Base-by-base conservation (phyloP, 805 yeast genomes). In the Hanseniaspora singularis region DNA sequence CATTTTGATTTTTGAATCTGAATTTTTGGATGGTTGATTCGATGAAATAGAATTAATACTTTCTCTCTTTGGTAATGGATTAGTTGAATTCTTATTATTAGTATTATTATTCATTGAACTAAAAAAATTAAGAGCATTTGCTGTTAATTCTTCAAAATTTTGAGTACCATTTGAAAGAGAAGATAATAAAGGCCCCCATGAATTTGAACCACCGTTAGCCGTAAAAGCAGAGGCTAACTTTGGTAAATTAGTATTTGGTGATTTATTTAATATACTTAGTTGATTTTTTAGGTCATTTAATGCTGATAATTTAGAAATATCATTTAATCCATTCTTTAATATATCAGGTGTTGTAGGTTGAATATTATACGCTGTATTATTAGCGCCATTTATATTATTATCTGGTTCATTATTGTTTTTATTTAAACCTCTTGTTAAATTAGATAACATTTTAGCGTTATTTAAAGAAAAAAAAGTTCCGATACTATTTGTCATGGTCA, bases 401-500 rank as follows among this genome's bases (percentile, higher is more conserved):
- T 32, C 36, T 4, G 14, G n/a, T 10, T 28, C 23, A 27, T 18
- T 23, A 10, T 18, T 7, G 18, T 33, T 34, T 11, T 15, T 9
- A 14, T 36, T 34, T 22, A 33, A 16, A n/a, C 10, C 10, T 28
- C 33, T 36, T 4, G 50, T 47, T 26, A 31, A 33, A n/a, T 16
- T 38, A 24, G 36, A 16, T 16, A 40, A 28, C 50, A 32, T 40
- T 30, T 50, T 52, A 34, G 40, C 49, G 47, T 37, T 38, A 38
- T 31, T 46, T 44, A 41, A 15, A 14, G 60, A 55, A 40, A 56
- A 55, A 36, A 56, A 51, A 27, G 56, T 56, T 18, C 59, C 57
- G 28, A 56, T 56, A 49, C 60, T 56, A 40, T 56, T 57, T 2
- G 58, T 54, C 22, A 57, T 44, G 33, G 54, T 54, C 60, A 57